Conservation (phyloP, 2,329 filamentous ascomycete species). For the Cordyceps javanica region DNA sequence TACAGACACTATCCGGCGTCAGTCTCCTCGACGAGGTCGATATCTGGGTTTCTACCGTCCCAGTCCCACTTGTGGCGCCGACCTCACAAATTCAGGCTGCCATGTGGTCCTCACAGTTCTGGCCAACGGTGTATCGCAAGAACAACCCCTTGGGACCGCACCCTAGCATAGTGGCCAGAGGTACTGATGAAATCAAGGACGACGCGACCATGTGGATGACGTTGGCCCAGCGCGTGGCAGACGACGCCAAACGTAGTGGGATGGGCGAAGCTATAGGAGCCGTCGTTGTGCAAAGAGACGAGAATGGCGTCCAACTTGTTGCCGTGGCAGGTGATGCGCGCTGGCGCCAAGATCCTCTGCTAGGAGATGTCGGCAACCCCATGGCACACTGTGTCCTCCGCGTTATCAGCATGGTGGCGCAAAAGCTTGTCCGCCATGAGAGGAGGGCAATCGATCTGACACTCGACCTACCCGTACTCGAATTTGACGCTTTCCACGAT, state of each 20-base stretch:
- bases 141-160: conserved; percentile 83
- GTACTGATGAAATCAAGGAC: conserved; percentile 60
- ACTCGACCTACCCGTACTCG: conserved; percentile 34
- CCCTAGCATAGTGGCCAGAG: conserved; percentile 64
- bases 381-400: conserved; percentile 74
- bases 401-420: conserved; percentile 76
- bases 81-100: conserved; percentile 70
- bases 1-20: conserved; percentile 38
- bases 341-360: conserved; percentile 50
- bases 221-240: conserved; percentile 58
- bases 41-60: conserved; percentile 55
- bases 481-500: conserved; percentile 61
- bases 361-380: conserved; percentile 55
- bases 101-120: conserved; percentile 69
- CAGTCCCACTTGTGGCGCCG: conserved; percentile 66
- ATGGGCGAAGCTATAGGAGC: conserved; percentile 67
- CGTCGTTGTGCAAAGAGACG: conserved; percentile 63
- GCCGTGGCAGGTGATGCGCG: conserved; percentile 73
- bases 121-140: conserved; percentile 81
- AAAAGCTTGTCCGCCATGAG: conserved; percentile 55
- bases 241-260: conserved; percentile 49
- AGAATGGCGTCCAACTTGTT: conserved; percentile 50
- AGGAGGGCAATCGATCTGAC: conserved; percentile 33
- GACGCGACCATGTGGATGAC: conserved; percentile 62
- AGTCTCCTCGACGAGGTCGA: conserved; percentile 43